Base-by-base conservation (phyloP, 371 early-diverging fungal genomes). In the Rhizomucor miehei region DNA sequence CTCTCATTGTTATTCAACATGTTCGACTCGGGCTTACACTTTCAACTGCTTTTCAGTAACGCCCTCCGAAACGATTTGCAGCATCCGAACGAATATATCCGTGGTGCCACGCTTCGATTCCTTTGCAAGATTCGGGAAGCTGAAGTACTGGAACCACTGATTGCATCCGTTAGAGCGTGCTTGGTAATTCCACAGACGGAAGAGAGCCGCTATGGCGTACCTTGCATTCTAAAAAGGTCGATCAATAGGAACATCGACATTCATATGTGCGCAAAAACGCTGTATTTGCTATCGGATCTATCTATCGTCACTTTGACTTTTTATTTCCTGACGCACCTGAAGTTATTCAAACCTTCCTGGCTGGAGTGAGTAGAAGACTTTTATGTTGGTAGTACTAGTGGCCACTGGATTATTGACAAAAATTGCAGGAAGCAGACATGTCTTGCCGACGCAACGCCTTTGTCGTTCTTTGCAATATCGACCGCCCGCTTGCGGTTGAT, bases 81-180 rank as follows among this genome's bases (percentile, higher is more conserved):
- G 69, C 94, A 95, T 75, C 98, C 99, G 21, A 99, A 99, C 76
- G 99, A 99, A 80, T 99, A 90, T 69, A 93, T 99, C 57, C 88
- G 99, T 53, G 99, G 98, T 21, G 86, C 89, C 1, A 97, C 95
- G 13, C 86, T 99, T 58, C 87, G 98, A 40, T 91, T 98, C 75
- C 75, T 99, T 52, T 90, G 96, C 79, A 96, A 94, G 72, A 81
- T 99, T 44, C 84, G 88, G 48, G 97, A 97, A 66, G 84, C 90
- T 9, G 98, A 99, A 65, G 69, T 98, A 17, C 79, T 98, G 29
- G 98, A 97, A 71, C 99, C 99, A 3, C 80, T 95, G 46, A 79
- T 97, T 17, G 96, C 95, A 21, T 84, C 93, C 40, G 88, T 90
- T 37, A 79, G 96, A 62, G 73, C 87, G 38, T 97, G 95, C 71